Percentiles rank a stretch among this genome's conserved stretches.
Conservation (phyloP, 768 basidiomycete species). For the Leccinum fibrillosum region DNA sequence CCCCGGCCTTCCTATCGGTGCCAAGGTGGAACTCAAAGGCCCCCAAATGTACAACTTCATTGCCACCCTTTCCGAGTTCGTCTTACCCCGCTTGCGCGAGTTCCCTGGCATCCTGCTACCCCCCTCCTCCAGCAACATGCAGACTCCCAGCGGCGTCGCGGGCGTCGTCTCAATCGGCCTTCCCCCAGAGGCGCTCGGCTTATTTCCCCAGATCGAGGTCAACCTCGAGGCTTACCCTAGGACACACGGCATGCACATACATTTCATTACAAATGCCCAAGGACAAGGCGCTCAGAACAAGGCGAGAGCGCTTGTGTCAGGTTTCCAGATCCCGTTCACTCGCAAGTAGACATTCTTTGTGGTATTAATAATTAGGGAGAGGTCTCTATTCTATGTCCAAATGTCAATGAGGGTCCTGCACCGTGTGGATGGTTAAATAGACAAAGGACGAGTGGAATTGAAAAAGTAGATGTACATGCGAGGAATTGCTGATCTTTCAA, state of each 20-base stretch:
- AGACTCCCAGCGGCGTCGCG: conserved; percentile 72
- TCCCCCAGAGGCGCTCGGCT: conserved; percentile 74
- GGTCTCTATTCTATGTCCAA: conserved; percentile 26
- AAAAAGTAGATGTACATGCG: conserved; percentile 12
- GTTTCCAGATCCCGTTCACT: conserved; percentile 88
- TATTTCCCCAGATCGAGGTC: conserved; percentile 96
- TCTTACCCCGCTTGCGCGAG: conserved; percentile 90
- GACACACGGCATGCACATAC: conserved; percentile 87
- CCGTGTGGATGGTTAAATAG: conserved; percentile 19
- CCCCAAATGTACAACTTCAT: conserved; percentile 95
- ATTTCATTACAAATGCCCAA: conserved; percentile 85
- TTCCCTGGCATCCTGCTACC: conserved; percentile 83
- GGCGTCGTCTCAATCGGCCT: conserved; percentile 92
- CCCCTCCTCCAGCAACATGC: conserved; percentile 62
- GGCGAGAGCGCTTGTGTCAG: conserved; percentile 83
- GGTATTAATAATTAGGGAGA: conserved; percentile 24
- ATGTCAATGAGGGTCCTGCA: conserved; percentile 27
- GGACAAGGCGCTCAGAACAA: conserved; percentile 90
- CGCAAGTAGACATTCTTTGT: conserved; percentile 32
- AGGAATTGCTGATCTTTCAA: neutral
- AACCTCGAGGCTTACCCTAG: conserved; percentile 88
- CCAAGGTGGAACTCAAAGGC: conserved; percentile 75
- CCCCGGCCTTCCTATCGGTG: conserved; percentile 61
- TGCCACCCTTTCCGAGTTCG: conserved; percentile 84
- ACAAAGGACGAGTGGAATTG: conserved; percentile 15